Base-by-base conservation (phyloP, 202 grass and related monocot species). In the Digitaria exilis region DNA sequence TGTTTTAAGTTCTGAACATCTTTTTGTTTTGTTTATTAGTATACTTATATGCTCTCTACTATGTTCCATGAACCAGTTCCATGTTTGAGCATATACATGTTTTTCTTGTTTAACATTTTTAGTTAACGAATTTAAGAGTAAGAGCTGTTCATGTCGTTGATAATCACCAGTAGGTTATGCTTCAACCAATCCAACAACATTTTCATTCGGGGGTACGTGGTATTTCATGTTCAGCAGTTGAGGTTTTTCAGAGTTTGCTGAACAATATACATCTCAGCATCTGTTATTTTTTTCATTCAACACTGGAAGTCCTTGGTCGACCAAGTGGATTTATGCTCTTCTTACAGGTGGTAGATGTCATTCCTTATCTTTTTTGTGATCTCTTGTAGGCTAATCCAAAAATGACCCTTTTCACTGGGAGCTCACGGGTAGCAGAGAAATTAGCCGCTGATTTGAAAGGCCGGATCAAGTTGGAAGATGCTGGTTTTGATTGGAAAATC, bases 401-500 rank as follows among this genome's bases (percentile, higher is more conserved):
- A 78, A 96, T 98, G 96, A 92, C 93, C 35, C 92, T 98, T 88
- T 98, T 98, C 82, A 96, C 91, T 42, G 96, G 96, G 65, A 98
- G 96, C 45, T 94, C 93, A 59, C 82, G 91, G 30, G 89, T 96
- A 70, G 96, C 96, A 68, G 96, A 98, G 62, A 96, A 96, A 77
- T 86, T 96, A 73, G 89, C 96, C 69, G 51, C 66, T 82, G 96
- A 98, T 80, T 92, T 98, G 69, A 93, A 93, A 51, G 96, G 96
- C 24, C 77, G 84, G 14, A 89, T 98, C 72, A 98, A 94, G 87
- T 87, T 98, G 74, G 96, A 96, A 90, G 93, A 98, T 89, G 93
- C 96, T 75, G 93, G 96, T 82, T 98, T 94, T 98, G 96, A 96
- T 84, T 98, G 93, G 96, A 98, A 98, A 85, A 96, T 98, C 78